Evolutionary conservation across 352 stramenopile genomes (phyloP), one percentile per base, ranked within the genome.

Genomic region (Bremia lactucae): DNA sequence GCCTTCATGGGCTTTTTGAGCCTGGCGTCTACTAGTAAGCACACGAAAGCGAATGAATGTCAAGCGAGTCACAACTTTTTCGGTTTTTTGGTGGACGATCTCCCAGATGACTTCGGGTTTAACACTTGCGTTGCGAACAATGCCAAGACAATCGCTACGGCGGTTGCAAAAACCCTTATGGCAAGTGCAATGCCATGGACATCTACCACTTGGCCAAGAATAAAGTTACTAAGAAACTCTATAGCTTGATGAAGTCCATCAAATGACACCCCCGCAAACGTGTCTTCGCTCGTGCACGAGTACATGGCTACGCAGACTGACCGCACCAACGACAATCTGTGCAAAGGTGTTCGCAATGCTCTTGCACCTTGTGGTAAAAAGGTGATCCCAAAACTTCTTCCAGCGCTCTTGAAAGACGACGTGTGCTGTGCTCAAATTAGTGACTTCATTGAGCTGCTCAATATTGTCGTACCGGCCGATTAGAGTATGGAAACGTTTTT

Each of bases 61-160:
- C n/a, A n/a, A n/a, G n/a, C n/a, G n/a, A n/a, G n/a, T n/a, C n/a
- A n/a, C n/a, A n/a, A n/a, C n/a, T n/a, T n/a, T n/a, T n/a, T n/a
- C n/a, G n/a, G n/a, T n/a, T 54, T 71, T 61, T 40, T 64, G 40
- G 46, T 55, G 3, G 14, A 61, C 6, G 36, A 31, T 6, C 39
- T 79, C 3, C 64, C 68, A 2, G 47, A 54, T 0, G 54, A 42
- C 31, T 72, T 65, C 39, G 68, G 64, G 1, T 36, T 79, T 40
- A 70, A 76, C 44, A 65, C 46, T 41, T 80, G 68, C 37, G 41
- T 76, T 6, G 62, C 65, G 19, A 80, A 76, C 52, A 76, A 80
- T 31, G 25, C 65, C 19, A 45, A 48, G 25, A 57, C 36, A 1
- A 36, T 80, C 16, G 23, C 14, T 33, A 28, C 55, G 31, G 53